phyloP scores from a whole-genome alignment of 176 grass and related monocot genomes.

The Juncus effusus region DNA sequence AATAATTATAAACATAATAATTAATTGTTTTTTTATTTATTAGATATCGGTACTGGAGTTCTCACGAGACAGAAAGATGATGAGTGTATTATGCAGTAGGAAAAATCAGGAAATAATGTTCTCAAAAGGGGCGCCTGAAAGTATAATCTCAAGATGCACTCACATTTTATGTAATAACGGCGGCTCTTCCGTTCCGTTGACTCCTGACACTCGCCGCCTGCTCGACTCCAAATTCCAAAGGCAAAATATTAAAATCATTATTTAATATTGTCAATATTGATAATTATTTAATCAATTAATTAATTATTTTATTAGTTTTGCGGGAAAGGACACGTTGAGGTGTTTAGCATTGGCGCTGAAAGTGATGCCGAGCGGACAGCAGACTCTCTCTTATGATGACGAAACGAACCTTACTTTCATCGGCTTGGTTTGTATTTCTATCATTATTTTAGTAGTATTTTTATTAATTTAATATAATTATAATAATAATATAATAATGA shows the following conservation, averaged over 20 bases:
- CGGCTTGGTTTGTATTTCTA: constrained; percentile 64
- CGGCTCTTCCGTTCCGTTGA: constrained; percentile 88
- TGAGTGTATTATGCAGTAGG: constrained; percentile 94
- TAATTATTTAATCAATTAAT: constrained; percentile 5
- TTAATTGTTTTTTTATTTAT: constrained; percentile 23
- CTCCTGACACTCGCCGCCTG: constrained; percentile 71
- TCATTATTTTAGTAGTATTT: constrained; percentile 16
- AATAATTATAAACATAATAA: constrained; percentile 16
- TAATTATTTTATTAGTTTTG: constrained; percentile 58
- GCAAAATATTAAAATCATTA: constrained; percentile 21
- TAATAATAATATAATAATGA: constrained; percentile 10
- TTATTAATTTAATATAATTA: constrained; percentile 26
- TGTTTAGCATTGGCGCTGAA: constrained; percentile 95
- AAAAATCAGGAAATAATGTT: constrained; percentile 98
- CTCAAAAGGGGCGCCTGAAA: constrained; percentile 97
- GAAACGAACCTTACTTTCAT: constrained; percentile 95
- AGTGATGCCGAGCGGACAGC: constrained; percentile 77
- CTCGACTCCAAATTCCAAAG: constrained; percentile 83
- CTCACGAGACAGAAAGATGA: constrained; percentile 97
- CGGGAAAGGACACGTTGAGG: constrained; percentile 81
- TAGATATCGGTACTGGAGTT: constrained; percentile 92
- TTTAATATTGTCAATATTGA: neutral
- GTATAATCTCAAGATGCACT: constrained; percentile 76
- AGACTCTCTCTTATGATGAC: constrained; percentile 74
- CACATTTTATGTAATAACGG: constrained; percentile 95